A percentile compares a stretch with the other conserved stretches of the same genome.
These are phyloP conservation scores for Glarea lozoyensis DNA, from an alignment of 495 filamentous ascomycete genomes.

Conservation along the genomic window DNA sequence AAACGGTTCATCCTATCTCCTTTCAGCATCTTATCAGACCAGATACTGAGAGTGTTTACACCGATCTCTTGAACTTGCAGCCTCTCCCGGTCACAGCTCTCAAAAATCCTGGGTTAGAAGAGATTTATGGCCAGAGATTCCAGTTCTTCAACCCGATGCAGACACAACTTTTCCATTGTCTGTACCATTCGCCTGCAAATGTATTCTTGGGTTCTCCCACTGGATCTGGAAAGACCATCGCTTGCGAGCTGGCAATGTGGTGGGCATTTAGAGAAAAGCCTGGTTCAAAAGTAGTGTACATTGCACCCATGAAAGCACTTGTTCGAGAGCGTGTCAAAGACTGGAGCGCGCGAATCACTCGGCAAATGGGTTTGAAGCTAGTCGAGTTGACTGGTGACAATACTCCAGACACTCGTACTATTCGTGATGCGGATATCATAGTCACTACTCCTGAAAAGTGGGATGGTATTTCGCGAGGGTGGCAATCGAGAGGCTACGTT, in stretches of 20 bases:
- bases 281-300: slow-evolving; percentile 96
- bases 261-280: slow-evolving; percentile 96
- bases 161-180: slow-evolving; percentile 91
- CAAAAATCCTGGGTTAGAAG: slow-evolving; percentile 78
- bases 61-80: slow-evolving; percentile 84
- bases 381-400: slow-evolving; percentile 98
- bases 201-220: slow-evolving; percentile 95
- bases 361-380: slow-evolving; percentile 77
- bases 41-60: slow-evolving; percentile 96
- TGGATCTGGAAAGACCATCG: slow-evolving; percentile 94
- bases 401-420: slow-evolving; percentile 90
- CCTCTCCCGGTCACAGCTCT: slow-evolving; percentile 82
- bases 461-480: slow-evolving; percentile 98
- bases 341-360: slow-evolving; percentile 79
- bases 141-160: slow-evolving; percentile 99
- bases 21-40: slow-evolving; percentile 97
- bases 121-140: slow-evolving; percentile 81
- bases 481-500: slow-evolving; percentile 95
- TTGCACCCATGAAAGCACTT: slow-evolving; percentile 97
- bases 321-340: slow-evolving; percentile 95
- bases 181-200: slow-evolving; percentile 87
- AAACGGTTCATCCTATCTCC: slow-evolving; percentile 87
- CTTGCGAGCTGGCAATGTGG: slow-evolving; percentile 98
- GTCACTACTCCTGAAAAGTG: slow-evolving; percentile 99
- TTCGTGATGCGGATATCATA: slow-evolving; percentile 93